phyloP scores from a whole-genome alignment of 2,329 filamentous ascomycete species.

The Pestalotiopsis sp. region DNA sequence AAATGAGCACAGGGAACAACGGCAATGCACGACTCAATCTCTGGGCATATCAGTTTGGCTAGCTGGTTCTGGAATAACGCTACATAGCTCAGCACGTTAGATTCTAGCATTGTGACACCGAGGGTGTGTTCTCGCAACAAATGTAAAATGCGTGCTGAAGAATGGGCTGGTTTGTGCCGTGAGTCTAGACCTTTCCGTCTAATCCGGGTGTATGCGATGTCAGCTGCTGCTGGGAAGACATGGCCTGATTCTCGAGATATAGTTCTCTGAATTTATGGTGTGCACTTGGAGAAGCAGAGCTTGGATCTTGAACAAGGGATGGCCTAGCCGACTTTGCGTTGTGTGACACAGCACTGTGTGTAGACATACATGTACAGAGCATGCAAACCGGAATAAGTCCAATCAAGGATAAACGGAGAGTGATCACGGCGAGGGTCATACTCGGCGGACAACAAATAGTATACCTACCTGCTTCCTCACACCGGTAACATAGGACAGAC shows the following conservation, averaged over 20 bases:
- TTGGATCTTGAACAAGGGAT: neutral
- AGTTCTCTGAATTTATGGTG: neutral
- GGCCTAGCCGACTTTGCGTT: neutral
- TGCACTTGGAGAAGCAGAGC: neutral
- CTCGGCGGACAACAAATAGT: neutral
- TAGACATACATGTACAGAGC: neutral
- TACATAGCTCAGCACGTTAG: neutral
- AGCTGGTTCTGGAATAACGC: conserved; percentile 9
- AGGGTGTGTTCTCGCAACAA: neutral
- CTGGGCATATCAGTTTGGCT: neutral
- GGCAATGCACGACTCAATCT: neutral
- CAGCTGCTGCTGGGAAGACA: neutral
- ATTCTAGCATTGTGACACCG: neutral
- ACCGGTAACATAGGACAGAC: neutral
- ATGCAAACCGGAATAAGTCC: neutral
- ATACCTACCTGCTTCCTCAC: neutral
- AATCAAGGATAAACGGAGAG: neutral
- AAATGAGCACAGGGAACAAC: neutral
- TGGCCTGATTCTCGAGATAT: neutral
- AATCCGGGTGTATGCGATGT: neutral
- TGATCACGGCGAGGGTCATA: neutral
- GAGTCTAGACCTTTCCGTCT: neutral
- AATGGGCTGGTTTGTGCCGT: neutral
- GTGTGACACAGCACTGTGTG: neutral
- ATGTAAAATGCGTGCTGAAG: neutral